Percentiles rank a stretch among this genome's conserved stretches.
Evolutionary conservation across 441 rosid species (phyloP).

Genomic region (Gossypium trilobum): DNA sequence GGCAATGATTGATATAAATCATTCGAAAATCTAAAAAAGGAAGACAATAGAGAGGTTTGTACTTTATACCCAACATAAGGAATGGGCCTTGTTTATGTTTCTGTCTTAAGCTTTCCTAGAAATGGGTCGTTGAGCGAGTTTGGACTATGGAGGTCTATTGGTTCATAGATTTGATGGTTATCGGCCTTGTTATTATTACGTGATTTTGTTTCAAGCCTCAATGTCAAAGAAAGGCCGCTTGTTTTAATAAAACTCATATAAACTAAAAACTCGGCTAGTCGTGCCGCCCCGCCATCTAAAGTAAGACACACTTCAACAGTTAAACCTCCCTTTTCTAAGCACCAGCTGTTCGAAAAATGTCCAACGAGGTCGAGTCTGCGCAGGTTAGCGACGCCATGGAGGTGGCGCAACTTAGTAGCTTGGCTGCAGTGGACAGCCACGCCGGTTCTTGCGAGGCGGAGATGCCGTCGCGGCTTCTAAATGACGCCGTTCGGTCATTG

Average conservation of each 20-base stretch:
- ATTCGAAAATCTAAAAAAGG: background rate
- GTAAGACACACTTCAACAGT: background rate
- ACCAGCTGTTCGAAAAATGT: slow-evolving; percentile 27
- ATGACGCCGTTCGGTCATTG: slow-evolving; percentile 41
- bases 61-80: slow-evolving; percentile 5
- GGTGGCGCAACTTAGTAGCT: background rate
- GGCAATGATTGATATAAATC: background rate
- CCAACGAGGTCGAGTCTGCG: slow-evolving; percentile 20
- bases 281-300: background rate
- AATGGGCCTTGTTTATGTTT: background rate
- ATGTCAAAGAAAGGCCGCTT: background rate
- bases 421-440: slow-evolving; percentile 10
- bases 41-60: background rate
- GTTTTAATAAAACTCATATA: background rate
- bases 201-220: background rate
- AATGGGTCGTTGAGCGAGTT: background rate
- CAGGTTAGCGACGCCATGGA: background rate
- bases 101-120: background rate
- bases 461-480: slow-evolving; percentile 21
- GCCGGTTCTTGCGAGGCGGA: slow-evolving; percentile 15
- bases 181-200: background rate
- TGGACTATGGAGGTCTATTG: background rate
- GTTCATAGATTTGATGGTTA: background rate
- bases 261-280: background rate
- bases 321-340: background rate